A percentile compares a stretch with the other conserved stretches of the same genome.
Conservation (phyloP, 2,329 filamentous ascomycete species). For the Kalmusia sp. region DNA sequence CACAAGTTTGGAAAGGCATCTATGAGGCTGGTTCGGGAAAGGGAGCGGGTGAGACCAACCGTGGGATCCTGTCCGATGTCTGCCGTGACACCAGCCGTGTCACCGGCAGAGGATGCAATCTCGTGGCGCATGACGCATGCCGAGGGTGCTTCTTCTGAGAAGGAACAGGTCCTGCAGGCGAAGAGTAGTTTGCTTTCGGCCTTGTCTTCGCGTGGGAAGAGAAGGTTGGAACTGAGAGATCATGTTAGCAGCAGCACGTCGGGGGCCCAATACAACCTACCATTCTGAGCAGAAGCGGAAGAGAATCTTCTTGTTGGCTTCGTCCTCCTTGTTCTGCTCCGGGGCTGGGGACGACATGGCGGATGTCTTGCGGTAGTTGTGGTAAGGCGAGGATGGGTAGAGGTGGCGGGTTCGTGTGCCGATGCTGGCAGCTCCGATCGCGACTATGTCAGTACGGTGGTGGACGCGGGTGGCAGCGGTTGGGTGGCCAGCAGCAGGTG, state of each 20-base stretch:
- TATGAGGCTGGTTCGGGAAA: conserved; percentile 35
- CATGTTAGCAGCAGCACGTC: conserved; percentile 15
- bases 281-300: conserved; percentile 99
- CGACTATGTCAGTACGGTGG: not conserved
- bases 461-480: not conserved
- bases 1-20: conserved; percentile 57
- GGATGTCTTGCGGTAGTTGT: conserved; percentile 1
- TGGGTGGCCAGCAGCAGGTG: not conserved
- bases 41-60: conserved; percentile 71
- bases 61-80: conserved; percentile 98
- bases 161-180: conserved; percentile 94
- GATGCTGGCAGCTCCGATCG: not conserved
- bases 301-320: conserved; percentile 68
- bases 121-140: conserved; percentile 96
- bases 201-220: conserved; percentile 95
- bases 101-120: conserved; percentile 87
- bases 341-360: conserved; percentile 47
- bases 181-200: conserved; percentile 86
- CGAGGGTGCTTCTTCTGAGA: conserved; percentile 83
- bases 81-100: conserved; percentile 96
- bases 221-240: conserved; percentile 81
- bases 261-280: conserved; percentile 50
- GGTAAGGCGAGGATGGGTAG: not conserved
- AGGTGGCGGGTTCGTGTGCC: not conserved
- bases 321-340: conserved; percentile 50